Percentiles rank a stretch among this genome's conserved stretches.
Evolutionary conservation across 768 basidiomycete species (phyloP).

Genomic region (Suillus sp.): DNA sequence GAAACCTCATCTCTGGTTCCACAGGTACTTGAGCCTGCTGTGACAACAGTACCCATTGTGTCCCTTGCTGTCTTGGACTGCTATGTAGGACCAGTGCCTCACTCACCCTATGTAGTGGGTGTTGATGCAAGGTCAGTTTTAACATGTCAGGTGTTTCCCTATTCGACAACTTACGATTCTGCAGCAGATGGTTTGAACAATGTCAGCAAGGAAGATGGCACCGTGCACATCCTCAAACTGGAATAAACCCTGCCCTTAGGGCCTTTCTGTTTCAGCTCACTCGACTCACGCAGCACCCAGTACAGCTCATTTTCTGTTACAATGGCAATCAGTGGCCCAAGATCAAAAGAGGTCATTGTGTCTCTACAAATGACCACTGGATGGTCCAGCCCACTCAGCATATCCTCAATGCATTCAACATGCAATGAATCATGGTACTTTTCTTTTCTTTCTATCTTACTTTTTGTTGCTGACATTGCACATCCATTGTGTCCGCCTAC

Average conservation of each 20-base stretch:
- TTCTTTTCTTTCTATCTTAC: slow-evolving; percentile 32
- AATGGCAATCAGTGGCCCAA: slow-evolving; percentile 45
- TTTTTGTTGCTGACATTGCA: no score
- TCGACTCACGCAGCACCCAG: slow-evolving; percentile 36
- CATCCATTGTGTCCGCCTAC: no score
- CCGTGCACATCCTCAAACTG: background rate
- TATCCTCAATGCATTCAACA: background rate
- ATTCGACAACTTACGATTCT: no score
- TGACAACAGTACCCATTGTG: background rate
- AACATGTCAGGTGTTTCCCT: no score
- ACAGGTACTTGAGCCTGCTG: background rate
- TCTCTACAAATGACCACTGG: slow-evolving; percentile 32
- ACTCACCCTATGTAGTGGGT: background rate
- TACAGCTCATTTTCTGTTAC: slow-evolving; percentile 50
- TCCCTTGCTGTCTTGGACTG: background rate
- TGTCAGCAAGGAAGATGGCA: slow-evolving; percentile 1
- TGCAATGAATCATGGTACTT: slow-evolving; percentile 38
- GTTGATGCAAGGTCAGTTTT: background rate
- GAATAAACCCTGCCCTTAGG: background rate
- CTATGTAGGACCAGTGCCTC: background rate
- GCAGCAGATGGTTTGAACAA: background rate
- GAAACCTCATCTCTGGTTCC: no score
- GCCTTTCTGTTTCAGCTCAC: slow-evolving; percentile 46
- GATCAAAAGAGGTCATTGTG: slow-evolving; percentile 41
- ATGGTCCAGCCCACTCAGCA: slow-evolving; percentile 23